Conservation (phyloP, 805 yeast genomes). For the Starmera pachycereana region DNA sequence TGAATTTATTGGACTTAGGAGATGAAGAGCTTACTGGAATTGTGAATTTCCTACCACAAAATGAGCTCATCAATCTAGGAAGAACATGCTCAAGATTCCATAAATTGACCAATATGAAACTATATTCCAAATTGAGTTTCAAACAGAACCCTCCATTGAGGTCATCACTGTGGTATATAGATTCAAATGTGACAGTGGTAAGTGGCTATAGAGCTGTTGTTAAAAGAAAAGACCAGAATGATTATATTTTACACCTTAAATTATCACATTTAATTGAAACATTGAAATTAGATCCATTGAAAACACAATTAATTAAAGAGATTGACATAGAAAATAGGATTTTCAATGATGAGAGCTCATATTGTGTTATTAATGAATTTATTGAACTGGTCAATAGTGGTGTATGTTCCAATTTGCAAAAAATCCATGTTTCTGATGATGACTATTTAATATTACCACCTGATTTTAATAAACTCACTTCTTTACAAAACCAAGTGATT, state of each 20-base stretch:
- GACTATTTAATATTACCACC: conserved; percentile 6
- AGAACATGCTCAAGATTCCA: conserved; percentile 23
- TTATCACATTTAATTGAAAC: conserved; percentile 31
- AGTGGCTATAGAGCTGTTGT: conserved; percentile 25
- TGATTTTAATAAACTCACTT: no score
- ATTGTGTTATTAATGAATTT: conserved; percentile 13
- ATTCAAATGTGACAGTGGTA: conserved; percentile 26
- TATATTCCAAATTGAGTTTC: conserved; percentile 29
- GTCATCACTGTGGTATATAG: conserved; percentile 21
- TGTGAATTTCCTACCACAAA: conserved; percentile 27
- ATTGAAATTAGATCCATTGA: conserved; percentile 23
- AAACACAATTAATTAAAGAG: conserved; percentile 24
- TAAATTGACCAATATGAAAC: conserved; percentile 18
- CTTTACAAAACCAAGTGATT: no score
- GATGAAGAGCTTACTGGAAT: conserved; percentile 4
- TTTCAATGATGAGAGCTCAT: conserved; percentile 18
- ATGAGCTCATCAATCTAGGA: conserved; percentile 24
- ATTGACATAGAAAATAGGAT: conserved; percentile 23
- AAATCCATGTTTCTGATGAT: conserved; percentile 4
- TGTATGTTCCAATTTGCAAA: conserved; percentile 10
- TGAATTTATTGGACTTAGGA: background rate
- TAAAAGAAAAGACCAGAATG: conserved; percentile 26
- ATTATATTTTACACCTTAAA: conserved; percentile 25
- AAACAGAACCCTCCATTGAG: conserved; percentile 23
- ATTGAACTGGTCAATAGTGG: conserved; percentile 15